Conservation (phyloP, 495 filamentous ascomycete genomes). For the Thermochaetoides thermophila region DNA sequence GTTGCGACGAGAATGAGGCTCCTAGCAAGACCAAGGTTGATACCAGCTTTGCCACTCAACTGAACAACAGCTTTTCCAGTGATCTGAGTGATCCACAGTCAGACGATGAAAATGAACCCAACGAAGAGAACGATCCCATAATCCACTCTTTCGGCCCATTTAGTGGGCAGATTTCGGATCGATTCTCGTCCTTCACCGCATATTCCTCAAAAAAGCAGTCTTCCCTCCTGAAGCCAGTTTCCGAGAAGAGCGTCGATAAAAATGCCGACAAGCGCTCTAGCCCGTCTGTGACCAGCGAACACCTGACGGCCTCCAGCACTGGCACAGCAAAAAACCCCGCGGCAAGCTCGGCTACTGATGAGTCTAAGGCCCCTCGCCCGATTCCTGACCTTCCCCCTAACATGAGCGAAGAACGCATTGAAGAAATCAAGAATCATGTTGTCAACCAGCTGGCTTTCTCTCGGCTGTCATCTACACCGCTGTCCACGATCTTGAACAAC, state of each 20-base stretch:
- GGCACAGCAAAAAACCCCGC: background rate
- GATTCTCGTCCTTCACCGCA: conserved; percentile 58
- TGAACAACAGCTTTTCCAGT: conserved; percentile 35
- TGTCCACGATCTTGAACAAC: conserved; percentile 73
- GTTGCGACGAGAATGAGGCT: conserved; percentile 30
- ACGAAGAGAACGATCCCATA: conserved; percentile 89
- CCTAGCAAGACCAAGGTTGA: conserved; percentile 13
- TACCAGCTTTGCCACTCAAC: conserved; percentile 21
- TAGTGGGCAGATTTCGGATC: conserved; percentile 64
- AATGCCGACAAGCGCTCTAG: background rate
- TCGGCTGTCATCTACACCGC: conserved; percentile 79
- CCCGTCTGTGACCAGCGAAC: background rate
- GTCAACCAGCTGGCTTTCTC: conserved; percentile 95
- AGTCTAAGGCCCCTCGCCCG: conserved; percentile 1
- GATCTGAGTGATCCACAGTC: conserved; percentile 46
- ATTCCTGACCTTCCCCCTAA: background rate
- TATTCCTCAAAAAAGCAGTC: conserved; percentile 31
- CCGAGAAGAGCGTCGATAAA: background rate
- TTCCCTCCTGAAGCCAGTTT: conserved; percentile 1
- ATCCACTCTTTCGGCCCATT: conserved; percentile 81
- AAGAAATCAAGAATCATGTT: conserved; percentile 59
- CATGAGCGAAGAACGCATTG: conserved; percentile 15
- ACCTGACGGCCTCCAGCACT: background rate
- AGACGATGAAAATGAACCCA: conserved; percentile 55
- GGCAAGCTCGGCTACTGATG: background rate